A percentile compares a stretch with the other conserved stretches of the same genome.
Evolutionary conservation across 108 stramenopile species (phyloP).

Genomic region (Mediolabrus comicus): DNA sequence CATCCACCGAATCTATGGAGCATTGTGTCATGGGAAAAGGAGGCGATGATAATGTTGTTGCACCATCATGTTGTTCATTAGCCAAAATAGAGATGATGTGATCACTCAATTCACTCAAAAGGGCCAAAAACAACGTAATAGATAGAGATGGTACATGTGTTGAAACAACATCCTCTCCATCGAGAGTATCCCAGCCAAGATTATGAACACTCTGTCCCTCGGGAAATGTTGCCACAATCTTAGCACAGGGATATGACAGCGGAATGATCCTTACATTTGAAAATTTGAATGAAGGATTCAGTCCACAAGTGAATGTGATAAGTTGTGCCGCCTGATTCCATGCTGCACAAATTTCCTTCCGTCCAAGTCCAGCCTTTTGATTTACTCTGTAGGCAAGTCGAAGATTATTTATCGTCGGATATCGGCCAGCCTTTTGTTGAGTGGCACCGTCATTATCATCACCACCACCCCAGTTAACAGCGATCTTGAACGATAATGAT

Average conservation of each 20-base stretch:
- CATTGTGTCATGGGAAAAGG: constrained; percentile 23
- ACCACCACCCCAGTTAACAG: neutral
- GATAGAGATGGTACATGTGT: constrained; percentile 19
- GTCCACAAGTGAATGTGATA: constrained; percentile 20
- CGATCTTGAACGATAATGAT: constrained; percentile 33
- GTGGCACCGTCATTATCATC: neutral
- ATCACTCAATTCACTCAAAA: constrained; percentile 26
- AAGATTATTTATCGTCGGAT: constrained; percentile 40
- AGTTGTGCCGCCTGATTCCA: constrained; percentile 37
- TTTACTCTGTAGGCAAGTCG: constrained; percentile 39
- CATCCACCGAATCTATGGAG: constrained; percentile 29
- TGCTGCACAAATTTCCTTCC: constrained; percentile 34
- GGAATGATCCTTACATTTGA: constrained; percentile 24
- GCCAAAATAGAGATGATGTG: constrained; percentile 6
- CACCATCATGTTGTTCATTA: neutral
- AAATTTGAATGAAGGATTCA: constrained; percentile 22
- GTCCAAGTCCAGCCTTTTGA: constrained; percentile 16
- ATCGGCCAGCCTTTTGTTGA: constrained; percentile 7
- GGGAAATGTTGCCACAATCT: constrained; percentile 19
- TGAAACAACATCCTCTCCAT: neutral
- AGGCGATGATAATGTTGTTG: neutral
- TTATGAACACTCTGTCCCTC: constrained; percentile 30
- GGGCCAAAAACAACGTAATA: constrained; percentile 13
- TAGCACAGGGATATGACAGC: constrained; percentile 37
- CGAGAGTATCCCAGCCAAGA: constrained; percentile 28